Percentiles rank a stretch among this genome's conserved stretches.
Conservation (phyloP, 1,284 basidiomycete genomes). For the Phylloboletellus chloephorus region DNA sequence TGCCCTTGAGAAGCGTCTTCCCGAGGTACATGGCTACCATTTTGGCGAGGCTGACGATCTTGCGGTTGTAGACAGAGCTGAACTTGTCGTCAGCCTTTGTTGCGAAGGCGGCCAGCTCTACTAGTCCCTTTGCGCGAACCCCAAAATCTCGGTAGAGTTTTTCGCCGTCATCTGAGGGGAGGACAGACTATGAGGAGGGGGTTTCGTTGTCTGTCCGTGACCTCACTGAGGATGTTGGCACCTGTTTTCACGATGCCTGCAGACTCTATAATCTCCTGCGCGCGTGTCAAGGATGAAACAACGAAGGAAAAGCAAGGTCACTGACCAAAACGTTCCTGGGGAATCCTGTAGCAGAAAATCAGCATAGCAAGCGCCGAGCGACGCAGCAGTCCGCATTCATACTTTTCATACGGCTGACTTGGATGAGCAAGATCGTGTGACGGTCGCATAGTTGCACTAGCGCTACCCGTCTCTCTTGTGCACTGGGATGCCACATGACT, state of each 20-base stretch:
- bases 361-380: not conserved
- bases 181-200: not conserved
- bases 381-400: conserved; percentile 1
- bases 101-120: conserved; percentile 54
- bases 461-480: conserved; percentile 39
- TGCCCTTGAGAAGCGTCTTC: conserved; percentile 46
- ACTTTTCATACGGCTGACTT: conserved; percentile 54
- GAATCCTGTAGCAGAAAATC: conserved; percentile 28
- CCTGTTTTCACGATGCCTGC: conserved; percentile 48
- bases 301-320: not conserved
- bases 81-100: conserved; percentile 43
- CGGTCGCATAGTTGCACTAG: conserved; percentile 49
- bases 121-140: conserved; percentile 44
- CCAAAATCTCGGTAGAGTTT: conserved; percentile 59
- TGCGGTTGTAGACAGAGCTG: conserved; percentile 34
- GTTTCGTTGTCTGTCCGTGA: not conserved
- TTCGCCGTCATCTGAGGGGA: conserved; percentile 49
- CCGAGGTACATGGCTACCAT: conserved; percentile 49
- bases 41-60: conserved; percentile 48
- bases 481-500: conserved; percentile 32
- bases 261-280: conserved; percentile 46
- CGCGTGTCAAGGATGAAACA: not conserved
- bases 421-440: conserved; percentile 49
- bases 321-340: conserved; percentile 40
- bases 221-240: conserved; percentile 55